Percentiles rank a stretch among this genome's conserved stretches.
phyloP scores from a whole-genome alignment of 2,329 filamentous ascomycete species.

The Hortaea sp. region DNA sequence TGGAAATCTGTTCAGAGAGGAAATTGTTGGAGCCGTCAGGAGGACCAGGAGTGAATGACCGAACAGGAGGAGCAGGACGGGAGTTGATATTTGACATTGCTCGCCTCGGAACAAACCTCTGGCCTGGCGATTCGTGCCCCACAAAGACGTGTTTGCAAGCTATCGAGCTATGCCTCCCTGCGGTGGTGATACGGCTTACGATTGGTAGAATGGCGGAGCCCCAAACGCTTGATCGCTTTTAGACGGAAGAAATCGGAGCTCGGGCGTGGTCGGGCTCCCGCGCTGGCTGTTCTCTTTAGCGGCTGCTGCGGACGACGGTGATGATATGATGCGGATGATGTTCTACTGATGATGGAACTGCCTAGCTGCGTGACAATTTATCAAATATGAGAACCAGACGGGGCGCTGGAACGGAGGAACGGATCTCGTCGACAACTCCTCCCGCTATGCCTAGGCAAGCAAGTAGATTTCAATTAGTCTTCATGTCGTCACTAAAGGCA shows the following conservation, averaged over 20 bases:
- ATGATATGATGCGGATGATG: too few species aligned
- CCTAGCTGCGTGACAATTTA: too few species aligned
- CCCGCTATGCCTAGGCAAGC: not conserved
- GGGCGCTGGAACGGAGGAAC: not conserved
- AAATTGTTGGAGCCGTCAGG: conserved; percentile 42
- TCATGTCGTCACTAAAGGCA: not conserved
- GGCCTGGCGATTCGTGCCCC: not conserved
- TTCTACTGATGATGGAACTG: too few species aligned
- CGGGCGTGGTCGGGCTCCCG: not conserved
- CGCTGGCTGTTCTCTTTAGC: not conserved
- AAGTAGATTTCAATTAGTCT: not conserved
- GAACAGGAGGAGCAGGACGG: conserved; percentile 11
- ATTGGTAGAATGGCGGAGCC: not conserved
- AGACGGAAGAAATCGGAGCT: not conserved
- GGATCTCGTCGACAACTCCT: not conserved
- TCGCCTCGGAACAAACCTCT: not conserved
- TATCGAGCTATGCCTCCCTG: not conserved
- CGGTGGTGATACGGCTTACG: not conserved
- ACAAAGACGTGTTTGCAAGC: not conserved
- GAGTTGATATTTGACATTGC: conserved; percentile 6
- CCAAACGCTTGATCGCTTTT: not conserved
- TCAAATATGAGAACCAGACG: not conserved
- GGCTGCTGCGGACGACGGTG: too few species aligned
- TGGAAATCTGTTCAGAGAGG: conserved; percentile 46
- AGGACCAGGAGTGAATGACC: conserved; percentile 17